These are phyloP conservation scores for Phytophthora quininea DNA, from an alignment of 352 stramenopile genomes.

Conservation along the genomic window DNA sequence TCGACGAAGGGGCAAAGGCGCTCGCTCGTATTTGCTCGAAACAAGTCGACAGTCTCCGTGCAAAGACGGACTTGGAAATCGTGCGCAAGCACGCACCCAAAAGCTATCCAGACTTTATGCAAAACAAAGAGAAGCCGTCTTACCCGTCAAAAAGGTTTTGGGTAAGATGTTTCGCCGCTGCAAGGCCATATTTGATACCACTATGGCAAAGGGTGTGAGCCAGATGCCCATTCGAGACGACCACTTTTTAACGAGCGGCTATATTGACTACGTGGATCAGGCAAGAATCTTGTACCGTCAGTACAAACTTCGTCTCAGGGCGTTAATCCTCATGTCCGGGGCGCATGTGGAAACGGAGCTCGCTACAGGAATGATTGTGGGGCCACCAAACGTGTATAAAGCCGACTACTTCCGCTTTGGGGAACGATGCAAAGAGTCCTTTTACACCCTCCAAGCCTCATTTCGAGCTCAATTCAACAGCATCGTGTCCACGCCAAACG, in stretches of 20 bases:
- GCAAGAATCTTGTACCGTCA: conserved; percentile 62
- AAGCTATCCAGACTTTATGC: conserved; percentile 85
- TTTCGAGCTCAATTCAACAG: conserved; percentile 60
- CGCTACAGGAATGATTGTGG: conserved; percentile 75
- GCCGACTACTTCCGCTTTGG: conserved; percentile 83
- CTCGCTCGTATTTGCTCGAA: conserved; percentile 72
- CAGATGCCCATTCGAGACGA: conserved; percentile 55
- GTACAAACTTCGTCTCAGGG: conserved; percentile 62
- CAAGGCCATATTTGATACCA: conserved; percentile 54
- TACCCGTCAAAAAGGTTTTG: conserved; percentile 78
- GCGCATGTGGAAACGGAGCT: conserved; percentile 70
- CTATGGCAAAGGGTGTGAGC: conserved; percentile 36
- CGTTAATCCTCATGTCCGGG: conserved; percentile 68
- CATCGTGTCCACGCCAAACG: conserved; percentile 20
- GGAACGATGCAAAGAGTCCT: conserved; percentile 72
- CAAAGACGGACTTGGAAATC: conserved; percentile 60
- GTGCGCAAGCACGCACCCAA: conserved; percentile 56
- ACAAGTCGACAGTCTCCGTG: conserved; percentile 71
- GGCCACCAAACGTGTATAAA: conserved; percentile 59
- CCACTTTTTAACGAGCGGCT: conserved; percentile 57
- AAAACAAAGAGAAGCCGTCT: conserved; percentile 63
- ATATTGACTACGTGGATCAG: conserved; percentile 45
- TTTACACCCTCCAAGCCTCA: conserved; percentile 49
- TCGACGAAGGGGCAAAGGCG: conserved; percentile 53
- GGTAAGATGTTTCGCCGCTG: conserved; percentile 79